phyloP scores from a whole-genome alignment of 208 protist genomes.

The Leishmania aethiopica region DNA sequence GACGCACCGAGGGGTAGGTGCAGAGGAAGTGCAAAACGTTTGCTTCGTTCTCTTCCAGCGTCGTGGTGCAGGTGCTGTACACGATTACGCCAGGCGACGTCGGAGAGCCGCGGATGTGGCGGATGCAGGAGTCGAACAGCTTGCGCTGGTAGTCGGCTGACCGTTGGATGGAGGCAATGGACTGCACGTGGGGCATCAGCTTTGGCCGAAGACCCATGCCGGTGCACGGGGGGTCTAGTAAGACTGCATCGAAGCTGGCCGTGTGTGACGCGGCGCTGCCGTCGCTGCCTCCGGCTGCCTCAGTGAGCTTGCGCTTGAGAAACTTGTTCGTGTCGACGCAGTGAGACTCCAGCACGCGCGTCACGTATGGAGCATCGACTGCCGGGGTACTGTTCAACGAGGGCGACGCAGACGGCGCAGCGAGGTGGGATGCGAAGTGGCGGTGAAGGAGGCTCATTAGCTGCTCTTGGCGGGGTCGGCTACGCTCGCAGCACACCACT shows the following conservation, averaged over 20 bases:
- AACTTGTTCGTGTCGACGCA: constrained; percentile 38
- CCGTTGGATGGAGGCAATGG: constrained; percentile 29
- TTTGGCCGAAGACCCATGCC: constrained; percentile 77
- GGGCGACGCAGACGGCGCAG: neutral
- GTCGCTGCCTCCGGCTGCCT: neutral
- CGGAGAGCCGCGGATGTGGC: constrained; percentile 31
- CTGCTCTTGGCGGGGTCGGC: constrained; percentile 36
- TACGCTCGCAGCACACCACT: constrained; percentile 62
- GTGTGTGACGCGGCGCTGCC: neutral
- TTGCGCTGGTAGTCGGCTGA: constrained; percentile 78
- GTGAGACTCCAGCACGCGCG: constrained; percentile 20
- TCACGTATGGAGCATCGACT: neutral
- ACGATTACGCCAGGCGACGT: constrained; percentile 38
- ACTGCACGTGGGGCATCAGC: constrained; percentile 52
- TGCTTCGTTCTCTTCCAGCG: constrained; percentile 82
- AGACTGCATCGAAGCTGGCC: constrained; percentile 55
- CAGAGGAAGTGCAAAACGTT: constrained; percentile 64
- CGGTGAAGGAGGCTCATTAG: constrained; percentile 38
- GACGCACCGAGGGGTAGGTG: constrained; percentile 40
- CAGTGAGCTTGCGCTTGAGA: constrained; percentile 12
- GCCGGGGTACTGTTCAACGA: neutral
- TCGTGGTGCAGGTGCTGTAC: constrained; percentile 78
- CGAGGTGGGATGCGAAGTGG: constrained; percentile 36
- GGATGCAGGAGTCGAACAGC: constrained; percentile 64
- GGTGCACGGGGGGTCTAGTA: constrained; percentile 89